Evolutionary conservation across 257 asterid species (phyloP).

Genomic region (Plectranthus barbatus): DNA sequence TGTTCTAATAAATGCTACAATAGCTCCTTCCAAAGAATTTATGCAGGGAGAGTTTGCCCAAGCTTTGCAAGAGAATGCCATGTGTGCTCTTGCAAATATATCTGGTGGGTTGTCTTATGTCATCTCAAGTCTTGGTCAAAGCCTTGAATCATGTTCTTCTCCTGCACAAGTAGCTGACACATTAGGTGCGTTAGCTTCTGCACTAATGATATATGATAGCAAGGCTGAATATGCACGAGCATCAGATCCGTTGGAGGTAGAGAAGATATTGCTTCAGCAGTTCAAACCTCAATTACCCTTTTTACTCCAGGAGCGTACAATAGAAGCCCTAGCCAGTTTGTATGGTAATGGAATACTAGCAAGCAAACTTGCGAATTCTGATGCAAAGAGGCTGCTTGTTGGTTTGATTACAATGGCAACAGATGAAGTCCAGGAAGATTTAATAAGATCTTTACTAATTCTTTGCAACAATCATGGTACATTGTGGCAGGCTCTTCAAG

Average conservation of each 20-base stretch:
- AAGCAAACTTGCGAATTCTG: conserved; percentile 72
- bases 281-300: conserved; percentile 59
- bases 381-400: conserved; percentile 83
- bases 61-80: conserved; percentile 98
- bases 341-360: conserved; percentile 77
- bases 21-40: conserved; percentile 98
- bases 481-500: conserved; percentile 97
- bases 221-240: conserved; percentile 76
- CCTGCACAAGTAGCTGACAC: conserved; percentile 98
- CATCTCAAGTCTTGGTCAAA: conserved; percentile 94
- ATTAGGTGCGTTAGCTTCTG: conserved; percentile 96
- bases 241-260: conserved; percentile 87
- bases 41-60: conserved; percentile 99
- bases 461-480: conserved; percentile 84
- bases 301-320: conserved; percentile 90
- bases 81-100: conserved; percentile 99
- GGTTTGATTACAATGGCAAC: conserved; percentile 97
- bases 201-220: conserved; percentile 89
- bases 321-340: conserved; percentile 98
- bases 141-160: conserved; percentile 94
- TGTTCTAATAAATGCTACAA: conserved; percentile 87
- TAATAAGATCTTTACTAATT: conserved; percentile 70
- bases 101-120: conserved; percentile 95
- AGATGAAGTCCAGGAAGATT: conserved; percentile 87
- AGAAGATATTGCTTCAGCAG: conserved; percentile 68